Conservation (phyloP, 148 eudicot species). For the Fagopyrum tataricum region DNA sequence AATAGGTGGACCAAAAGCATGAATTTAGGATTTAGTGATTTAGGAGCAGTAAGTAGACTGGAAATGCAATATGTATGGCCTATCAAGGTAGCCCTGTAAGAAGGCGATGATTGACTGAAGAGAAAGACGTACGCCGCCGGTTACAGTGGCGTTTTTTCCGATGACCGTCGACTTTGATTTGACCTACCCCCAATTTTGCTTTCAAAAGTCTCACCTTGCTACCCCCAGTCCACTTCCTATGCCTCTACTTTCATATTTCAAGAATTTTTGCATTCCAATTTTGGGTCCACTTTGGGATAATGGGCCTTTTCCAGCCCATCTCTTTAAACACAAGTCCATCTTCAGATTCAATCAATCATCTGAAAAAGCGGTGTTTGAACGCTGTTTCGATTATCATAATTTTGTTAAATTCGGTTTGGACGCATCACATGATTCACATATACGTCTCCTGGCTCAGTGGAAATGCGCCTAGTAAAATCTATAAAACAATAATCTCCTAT, state of each 20-base stretch:
- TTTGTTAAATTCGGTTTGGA: no score
- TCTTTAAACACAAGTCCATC: not conserved
- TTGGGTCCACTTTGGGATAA: not conserved
- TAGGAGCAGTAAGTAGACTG: not conserved
- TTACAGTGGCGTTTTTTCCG: not conserved
- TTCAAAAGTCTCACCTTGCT: not conserved
- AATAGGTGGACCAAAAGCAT: no score
- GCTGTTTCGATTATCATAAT: no score
- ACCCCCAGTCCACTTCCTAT: not conserved
- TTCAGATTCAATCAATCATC: no score
- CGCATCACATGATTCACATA: no score
- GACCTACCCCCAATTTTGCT: not conserved
- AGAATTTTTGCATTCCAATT: not conserved
- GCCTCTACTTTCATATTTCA: not conserved
- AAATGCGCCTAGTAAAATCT: no score
- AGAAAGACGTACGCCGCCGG: conserved; percentile 4
- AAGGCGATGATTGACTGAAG: not conserved
- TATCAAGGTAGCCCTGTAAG: not conserved
- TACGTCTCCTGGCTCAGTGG: no score
- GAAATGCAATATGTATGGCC: not conserved
- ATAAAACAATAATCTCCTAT: no score
- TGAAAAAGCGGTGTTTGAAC: no score
- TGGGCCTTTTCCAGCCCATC: conserved; percentile 1
- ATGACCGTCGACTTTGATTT: not conserved
- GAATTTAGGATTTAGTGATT: not conserved